Percentiles rank a stretch among this genome's conserved stretches.
Evolutionary conservation across 2,329 filamentous ascomycete species (phyloP).

Genomic region (Neonectria magnoliae): DNA sequence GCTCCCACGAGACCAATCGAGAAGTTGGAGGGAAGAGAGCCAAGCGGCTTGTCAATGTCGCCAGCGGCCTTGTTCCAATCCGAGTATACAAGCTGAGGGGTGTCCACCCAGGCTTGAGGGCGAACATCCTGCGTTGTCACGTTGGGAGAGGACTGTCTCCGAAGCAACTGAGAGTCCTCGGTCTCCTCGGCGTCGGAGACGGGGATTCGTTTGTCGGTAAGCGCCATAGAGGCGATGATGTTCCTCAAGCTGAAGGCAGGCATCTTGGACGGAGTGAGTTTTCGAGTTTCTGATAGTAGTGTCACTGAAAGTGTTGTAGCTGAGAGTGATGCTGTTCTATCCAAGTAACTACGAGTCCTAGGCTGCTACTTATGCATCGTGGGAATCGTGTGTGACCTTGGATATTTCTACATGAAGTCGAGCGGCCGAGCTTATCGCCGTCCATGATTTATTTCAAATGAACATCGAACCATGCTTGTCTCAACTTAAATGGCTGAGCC

Average conservation of each 20-base stretch:
- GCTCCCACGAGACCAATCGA: neutral
- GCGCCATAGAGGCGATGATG: neutral
- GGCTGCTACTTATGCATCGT: neutral
- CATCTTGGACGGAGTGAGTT: neutral
- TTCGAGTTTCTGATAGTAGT: neutral
- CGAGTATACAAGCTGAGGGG: neutral
- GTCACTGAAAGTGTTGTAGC: neutral
- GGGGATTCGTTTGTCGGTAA: neutral
- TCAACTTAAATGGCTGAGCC: neutral
- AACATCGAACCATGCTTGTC: neutral
- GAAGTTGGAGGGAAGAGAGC: neutral
- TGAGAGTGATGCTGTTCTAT: neutral
- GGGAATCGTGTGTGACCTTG: neutral
- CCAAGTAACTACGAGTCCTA: neutral
- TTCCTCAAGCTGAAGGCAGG: neutral
- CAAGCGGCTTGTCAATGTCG: neutral
- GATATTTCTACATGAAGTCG: neutral
- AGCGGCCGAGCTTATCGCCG: neutral
- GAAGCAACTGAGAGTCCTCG: neutral
- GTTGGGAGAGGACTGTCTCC: neutral
- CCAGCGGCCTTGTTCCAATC: neutral
- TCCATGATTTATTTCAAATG: neutral
- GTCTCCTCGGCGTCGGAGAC: neutral
- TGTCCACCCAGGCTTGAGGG: neutral
- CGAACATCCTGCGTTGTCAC: neutral